Conservation (phyloP, 192 early-diverging fungal species). For the Chytriomyces hyalinus region DNA sequence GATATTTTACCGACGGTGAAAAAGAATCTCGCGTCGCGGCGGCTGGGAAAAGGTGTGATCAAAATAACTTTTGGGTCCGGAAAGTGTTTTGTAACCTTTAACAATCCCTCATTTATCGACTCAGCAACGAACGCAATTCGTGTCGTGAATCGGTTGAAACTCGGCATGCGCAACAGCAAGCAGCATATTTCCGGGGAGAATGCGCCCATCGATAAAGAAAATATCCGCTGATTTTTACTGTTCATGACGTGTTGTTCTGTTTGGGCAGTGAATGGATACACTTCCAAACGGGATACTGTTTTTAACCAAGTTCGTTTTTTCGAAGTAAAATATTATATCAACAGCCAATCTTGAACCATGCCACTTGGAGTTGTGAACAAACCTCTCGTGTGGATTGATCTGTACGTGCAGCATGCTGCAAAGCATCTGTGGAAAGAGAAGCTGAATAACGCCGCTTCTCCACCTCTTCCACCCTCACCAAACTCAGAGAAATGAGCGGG, state of each 20-base stretch:
- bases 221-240: too few relatives aligned
- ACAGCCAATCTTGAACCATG: too few relatives aligned
- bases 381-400: conserved; percentile 86
- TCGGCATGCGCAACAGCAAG: too few relatives aligned
- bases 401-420: conserved; percentile 55
- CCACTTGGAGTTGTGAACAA: conserved; percentile 22
- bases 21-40: conserved; percentile 57
- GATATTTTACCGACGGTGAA: conserved; percentile 67
- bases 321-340: too few relatives aligned
- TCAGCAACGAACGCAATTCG: background rate
- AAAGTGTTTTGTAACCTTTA: background rate
- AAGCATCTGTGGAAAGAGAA: background rate
- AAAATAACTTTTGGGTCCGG: conserved; percentile 51
- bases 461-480: background rate
- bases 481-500: conserved; percentile 74
- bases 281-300: too few relatives aligned
- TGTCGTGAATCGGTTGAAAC: background rate
- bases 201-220: too few relatives aligned
- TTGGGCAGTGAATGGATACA: too few relatives aligned
- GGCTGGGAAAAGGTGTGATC: conserved; percentile 65
- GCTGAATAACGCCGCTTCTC: background rate
- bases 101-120: background rate
- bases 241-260: too few relatives aligned
- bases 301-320: too few relatives aligned
- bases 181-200: too few relatives aligned